A percentile compares a stretch with the other conserved stretches of the same genome.
Conservation (phyloP, 1,284 basidiomycete species). For the Tilletia indica region DNA sequence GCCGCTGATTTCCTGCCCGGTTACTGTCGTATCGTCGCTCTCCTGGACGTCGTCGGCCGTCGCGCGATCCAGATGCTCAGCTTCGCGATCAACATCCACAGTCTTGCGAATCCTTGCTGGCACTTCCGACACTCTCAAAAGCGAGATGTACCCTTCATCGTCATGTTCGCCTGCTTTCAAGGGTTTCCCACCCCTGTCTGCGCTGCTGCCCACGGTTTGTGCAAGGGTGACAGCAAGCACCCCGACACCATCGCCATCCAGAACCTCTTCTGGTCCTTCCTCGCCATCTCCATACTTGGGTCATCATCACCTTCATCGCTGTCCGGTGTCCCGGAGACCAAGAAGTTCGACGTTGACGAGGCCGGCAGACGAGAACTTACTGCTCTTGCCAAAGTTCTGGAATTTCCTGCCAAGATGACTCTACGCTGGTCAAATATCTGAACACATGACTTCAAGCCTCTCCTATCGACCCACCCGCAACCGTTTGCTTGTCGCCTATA, state of each 20-base stretch:
- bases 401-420: conserved; percentile 3
- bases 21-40: conserved; percentile 51
- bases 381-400: conserved; percentile 3
- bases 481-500: no score
- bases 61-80: conserved; percentile 54
- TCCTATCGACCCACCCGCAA: no score
- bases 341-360: conserved; percentile 47
- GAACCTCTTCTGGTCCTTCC: conserved; percentile 52
- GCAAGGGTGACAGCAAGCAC: conserved; percentile 19
- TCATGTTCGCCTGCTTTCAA: conserved; percentile 73
- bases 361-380: conserved; percentile 45
- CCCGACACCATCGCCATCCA: conserved; percentile 27
- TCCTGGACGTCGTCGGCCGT: conserved; percentile 49
- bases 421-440: no score
- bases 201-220: conserved; percentile 60
- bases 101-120: conserved; percentile 55
- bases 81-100: conserved; percentile 50
- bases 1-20: conserved; percentile 51
- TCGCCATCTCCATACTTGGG: conserved; percentile 44
- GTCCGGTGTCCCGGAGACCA: conserved; percentile 41
- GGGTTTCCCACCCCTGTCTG: conserved; percentile 75
- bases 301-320: conserved; percentile 37
- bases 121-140: conserved; percentile 41
- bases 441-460: no score
- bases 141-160: conserved; percentile 67